These are phyloP conservation scores for Nemania sp. DNA, from an alignment of 2,329 filamentous ascomycete species.

Conservation along the genomic window DNA sequence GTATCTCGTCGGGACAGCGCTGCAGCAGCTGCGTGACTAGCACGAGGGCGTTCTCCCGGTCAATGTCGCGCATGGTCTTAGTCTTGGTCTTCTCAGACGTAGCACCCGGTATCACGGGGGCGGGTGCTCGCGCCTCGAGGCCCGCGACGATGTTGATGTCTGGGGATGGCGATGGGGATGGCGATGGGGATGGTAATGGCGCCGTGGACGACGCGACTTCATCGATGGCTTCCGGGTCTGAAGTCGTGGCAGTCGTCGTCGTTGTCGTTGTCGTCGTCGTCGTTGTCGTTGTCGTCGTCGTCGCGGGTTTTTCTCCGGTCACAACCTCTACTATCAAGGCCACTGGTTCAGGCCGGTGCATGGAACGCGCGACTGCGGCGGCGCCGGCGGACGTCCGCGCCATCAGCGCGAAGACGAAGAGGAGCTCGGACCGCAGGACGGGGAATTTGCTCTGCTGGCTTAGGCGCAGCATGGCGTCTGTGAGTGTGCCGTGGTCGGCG, in stretches of 20 bases:
- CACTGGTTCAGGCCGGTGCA: conserved; percentile 50
- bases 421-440: conserved; percentile 61
- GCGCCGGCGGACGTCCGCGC: conserved; percentile 56
- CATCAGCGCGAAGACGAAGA: conserved; percentile 67
- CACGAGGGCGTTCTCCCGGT: conserved; percentile 66
- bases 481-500: conserved; percentile 47
- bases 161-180: neutral
- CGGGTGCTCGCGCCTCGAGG: conserved; percentile 52
- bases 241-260: neutral
- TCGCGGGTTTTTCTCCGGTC: conserved; percentile 54
- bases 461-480: conserved; percentile 54
- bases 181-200: neutral
- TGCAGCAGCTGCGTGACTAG: conserved; percentile 60
- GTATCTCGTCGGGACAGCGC: conserved; percentile 48
- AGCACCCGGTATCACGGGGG: conserved; percentile 48
- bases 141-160: neutral
- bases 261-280: neutral
- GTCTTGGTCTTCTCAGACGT: conserved; percentile 30
- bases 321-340: conserved; percentile 52
- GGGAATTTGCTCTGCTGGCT: conserved; percentile 63
- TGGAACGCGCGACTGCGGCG: conserved; percentile 47
- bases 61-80: conserved; percentile 50
- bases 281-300: no score
- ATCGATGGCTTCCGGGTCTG: neutral
- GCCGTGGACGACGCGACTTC: no score